These are phyloP conservation scores for Chlorella vulgaris DNA, from an alignment of 139 green algal genomes.

Conservation along the genomic window DNA sequence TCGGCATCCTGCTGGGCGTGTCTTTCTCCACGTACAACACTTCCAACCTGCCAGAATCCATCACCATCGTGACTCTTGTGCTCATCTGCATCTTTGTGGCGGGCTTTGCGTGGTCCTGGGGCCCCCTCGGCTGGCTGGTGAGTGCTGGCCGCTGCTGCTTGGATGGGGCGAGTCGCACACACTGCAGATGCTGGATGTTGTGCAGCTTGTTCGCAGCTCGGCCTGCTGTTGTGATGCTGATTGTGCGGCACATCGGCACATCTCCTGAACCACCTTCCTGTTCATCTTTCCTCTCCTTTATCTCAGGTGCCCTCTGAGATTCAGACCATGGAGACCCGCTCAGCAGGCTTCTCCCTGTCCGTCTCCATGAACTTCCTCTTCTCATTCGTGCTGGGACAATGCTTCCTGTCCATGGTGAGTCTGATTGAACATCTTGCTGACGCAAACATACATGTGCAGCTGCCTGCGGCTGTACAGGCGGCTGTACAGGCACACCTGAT, in stretches of 20 bases:
- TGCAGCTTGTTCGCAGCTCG: too few relatives aligned
- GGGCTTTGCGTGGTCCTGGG: slow-evolving; percentile 80
- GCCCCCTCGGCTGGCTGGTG: slow-evolving; percentile 74
- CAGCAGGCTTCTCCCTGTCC: slow-evolving; percentile 34
- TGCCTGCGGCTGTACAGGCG: too few relatives aligned
- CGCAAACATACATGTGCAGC: neutral
- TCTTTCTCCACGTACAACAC: slow-evolving; percentile 42
- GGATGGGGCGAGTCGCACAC: too few relatives aligned
- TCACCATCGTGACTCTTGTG: slow-evolving; percentile 54
- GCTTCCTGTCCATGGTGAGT: slow-evolving; percentile 24
- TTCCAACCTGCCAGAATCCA: slow-evolving; percentile 27
- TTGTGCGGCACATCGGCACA: too few relatives aligned
- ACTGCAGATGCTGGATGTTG: too few relatives aligned
- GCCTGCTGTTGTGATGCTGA: too few relatives aligned
- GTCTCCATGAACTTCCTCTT: slow-evolving; percentile 18
- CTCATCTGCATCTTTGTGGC: slow-evolving; percentile 79
- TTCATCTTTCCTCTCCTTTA: too few relatives aligned
- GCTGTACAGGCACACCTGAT: too few relatives aligned
- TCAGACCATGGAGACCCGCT: slow-evolving; percentile 60
- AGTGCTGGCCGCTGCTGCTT: too few relatives aligned
- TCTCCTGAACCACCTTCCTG: too few relatives aligned
- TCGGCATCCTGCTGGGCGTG: slow-evolving; percentile 50
- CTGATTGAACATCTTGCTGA: too few relatives aligned
- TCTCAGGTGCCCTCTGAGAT: slow-evolving; percentile 59
- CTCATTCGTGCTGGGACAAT: slow-evolving; percentile 24